Evolutionary conservation across 192 early-diverging fungal genomes (phyloP).

Genomic region (Entophlyctis helioformis): DNA sequence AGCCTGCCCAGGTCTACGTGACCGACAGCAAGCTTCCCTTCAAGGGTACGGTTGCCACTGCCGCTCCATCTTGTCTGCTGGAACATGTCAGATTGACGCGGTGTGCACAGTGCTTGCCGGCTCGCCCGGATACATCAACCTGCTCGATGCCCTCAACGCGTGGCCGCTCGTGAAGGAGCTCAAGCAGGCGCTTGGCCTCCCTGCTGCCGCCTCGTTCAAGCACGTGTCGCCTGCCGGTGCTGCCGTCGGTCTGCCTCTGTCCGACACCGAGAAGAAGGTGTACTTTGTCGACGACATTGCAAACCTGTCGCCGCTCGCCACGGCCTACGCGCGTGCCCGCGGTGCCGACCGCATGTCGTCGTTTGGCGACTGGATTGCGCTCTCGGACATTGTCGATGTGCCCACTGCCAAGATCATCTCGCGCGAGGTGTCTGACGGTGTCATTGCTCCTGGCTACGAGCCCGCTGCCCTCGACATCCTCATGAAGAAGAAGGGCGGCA

Average conservation of each 20-base stretch:
- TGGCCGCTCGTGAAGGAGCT: slow-evolving; percentile 99
- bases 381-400: slow-evolving; percentile 79
- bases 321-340: slow-evolving; percentile 93
- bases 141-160: slow-evolving; percentile 91
- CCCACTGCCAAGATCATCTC: slow-evolving; percentile 91
- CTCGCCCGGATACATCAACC: slow-evolving; percentile 96
- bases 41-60: slow-evolving; percentile 16
- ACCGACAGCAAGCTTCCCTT: slow-evolving; percentile 75
- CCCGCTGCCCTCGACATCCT: slow-evolving; percentile 81
- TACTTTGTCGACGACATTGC: slow-evolving; percentile 83
- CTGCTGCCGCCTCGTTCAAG: slow-evolving; percentile 98
- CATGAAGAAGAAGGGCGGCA: slow-evolving; percentile 92
- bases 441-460: slow-evolving; percentile 87
- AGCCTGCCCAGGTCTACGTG: slow-evolving; percentile 87
- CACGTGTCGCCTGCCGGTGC: slow-evolving; percentile 98
- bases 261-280: slow-evolving; percentile 71
- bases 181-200: slow-evolving; percentile 64
- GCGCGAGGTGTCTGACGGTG: slow-evolving; percentile 93
- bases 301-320: slow-evolving; percentile 71
- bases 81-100: background rate
- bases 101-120: slow-evolving; percentile 62
- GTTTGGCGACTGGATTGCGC: slow-evolving; percentile 97
- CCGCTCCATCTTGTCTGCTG: background rate
- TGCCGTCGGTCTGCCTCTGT: slow-evolving; percentile 75
- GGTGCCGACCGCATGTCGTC: slow-evolving; percentile 99